Base-by-base conservation (phyloP, 2,329 filamentous ascomycete species). In the Epichloe sylvatica region DNA sequence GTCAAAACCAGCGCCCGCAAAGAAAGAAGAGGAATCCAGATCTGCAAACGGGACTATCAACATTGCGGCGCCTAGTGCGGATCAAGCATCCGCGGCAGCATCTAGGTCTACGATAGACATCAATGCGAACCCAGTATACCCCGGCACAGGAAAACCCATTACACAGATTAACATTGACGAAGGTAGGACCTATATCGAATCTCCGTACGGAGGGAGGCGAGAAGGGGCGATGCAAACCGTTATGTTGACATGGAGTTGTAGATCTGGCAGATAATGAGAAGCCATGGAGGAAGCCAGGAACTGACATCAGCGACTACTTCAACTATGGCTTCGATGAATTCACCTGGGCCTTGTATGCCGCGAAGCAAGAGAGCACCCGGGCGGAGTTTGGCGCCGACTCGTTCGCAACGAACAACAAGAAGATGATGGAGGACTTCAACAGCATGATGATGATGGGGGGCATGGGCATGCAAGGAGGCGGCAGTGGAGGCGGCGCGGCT, bases 261-360 rank as follows among this genome's bases (percentile, higher is more conserved):
- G 80, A 84, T 59, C 77, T 90, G 19, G 76, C 80, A 37, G 83
- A 86, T 7, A 87, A 89, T 59, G 86, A 90, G 54, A 97, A 96
- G 66, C 90, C 91, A 17, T 98, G 92, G 92, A 83, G 92, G 42
- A 83, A 90, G 55, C 92, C 92, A 0, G 92, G 92, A 44, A 90
- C 91, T 11, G 92, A 98, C 61, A 80, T 95, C 49, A 92, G 86
- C 52, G 92, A 98, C 65, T 97, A 94, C 70, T 97, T 97, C 78
- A 97, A 97, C 72, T 97, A 97, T 67, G 91, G 91, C 51, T 97
- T 97, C 62, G 91, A 97, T 68, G 91, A 97, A 67, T 97, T 96
- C 67, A 95, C 90, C 1, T 98, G 92, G 92, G 86, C 90, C 5
- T 78, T 90, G 49, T 98, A 98, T 65, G 89, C 90, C 34, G 74